Conservation (phyloP, 768 basidiomycete species). For the Rhodosporidiobolus odoratus region DNA sequence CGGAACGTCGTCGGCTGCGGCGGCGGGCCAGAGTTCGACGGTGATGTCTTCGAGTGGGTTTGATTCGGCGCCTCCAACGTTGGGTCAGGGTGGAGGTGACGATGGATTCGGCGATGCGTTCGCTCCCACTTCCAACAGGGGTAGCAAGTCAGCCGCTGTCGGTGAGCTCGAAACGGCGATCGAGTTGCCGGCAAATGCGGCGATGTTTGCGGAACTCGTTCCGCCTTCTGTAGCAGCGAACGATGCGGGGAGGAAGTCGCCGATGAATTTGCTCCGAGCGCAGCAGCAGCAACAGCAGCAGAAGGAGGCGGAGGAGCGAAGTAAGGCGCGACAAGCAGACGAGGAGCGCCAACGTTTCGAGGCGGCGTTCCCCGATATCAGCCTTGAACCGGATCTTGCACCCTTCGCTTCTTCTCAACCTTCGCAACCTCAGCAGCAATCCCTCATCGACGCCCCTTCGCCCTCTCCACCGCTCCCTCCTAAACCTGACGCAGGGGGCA, state of each 20-base stretch:
- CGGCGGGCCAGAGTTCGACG: background rate
- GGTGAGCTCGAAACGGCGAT: slow-evolving; percentile 10
- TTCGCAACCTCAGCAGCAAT: background rate
- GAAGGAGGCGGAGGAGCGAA: background rate
- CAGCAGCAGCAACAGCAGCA: background rate
- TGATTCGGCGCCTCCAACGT: background rate
- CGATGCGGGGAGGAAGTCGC: background rate
- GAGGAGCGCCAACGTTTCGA: slow-evolving; percentile 19
- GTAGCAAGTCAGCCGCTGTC: too few species aligned
- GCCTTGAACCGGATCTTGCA: slow-evolving; percentile 3
- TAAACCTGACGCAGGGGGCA: background rate
- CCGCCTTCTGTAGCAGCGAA: background rate
- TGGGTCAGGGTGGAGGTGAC: background rate
- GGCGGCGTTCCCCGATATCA: slow-evolving; percentile 17
- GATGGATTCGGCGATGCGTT: slow-evolving; percentile 2
- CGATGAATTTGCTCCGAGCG: background rate
- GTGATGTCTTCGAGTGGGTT: background rate
- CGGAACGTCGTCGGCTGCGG: background rate
- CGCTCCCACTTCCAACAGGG: background rate
- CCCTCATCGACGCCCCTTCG: background rate
- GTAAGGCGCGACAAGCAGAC: too few species aligned
- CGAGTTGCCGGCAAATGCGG: slow-evolving; percentile 16
- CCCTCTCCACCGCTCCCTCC: background rate
- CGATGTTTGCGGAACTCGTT: slow-evolving; percentile 28
- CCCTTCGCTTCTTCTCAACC: background rate